phyloP scores from a whole-genome alignment of 345 rosid species.

The Acer saccharum region DNA sequence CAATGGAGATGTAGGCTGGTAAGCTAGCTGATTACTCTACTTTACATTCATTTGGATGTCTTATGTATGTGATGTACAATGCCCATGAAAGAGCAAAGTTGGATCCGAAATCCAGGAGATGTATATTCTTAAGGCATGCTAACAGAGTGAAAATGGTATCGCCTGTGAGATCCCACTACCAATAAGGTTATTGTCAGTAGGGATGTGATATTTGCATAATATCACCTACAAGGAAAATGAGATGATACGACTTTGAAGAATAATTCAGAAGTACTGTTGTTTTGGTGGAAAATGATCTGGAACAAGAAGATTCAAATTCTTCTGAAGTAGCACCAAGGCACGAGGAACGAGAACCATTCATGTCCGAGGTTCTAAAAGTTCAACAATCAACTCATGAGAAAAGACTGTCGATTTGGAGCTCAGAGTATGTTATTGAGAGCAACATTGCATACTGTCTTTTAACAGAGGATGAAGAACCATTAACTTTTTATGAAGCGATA shows the following conservation, averaged over 20 bases:
- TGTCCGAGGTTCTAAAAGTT: background rate
- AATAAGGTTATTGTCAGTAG: no score
- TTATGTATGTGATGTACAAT: no score
- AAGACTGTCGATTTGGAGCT: background rate
- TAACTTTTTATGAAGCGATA: background rate
- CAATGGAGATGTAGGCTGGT: no score
- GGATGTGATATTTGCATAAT: no score
- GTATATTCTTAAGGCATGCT: background rate
- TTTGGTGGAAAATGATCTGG: background rate
- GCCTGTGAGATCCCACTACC: no score
- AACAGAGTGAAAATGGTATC: no score
- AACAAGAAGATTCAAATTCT: background rate
- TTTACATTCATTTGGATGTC: no score
- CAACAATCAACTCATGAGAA: background rate
- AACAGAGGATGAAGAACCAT: background rate
- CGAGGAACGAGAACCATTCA: background rate
- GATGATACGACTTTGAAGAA: background rate
- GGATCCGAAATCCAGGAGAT: no score
- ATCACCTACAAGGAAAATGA: no score
- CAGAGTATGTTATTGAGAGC: background rate
- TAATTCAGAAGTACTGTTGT: background rate
- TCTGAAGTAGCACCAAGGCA: background rate
- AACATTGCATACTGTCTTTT: slow-evolving; percentile 9
- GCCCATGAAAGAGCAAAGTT: no score
- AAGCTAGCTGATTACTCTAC: no score